Evolutionary conservation across 208 protist species (phyloP).

Genomic region (Trypanosoma mega): DNA sequence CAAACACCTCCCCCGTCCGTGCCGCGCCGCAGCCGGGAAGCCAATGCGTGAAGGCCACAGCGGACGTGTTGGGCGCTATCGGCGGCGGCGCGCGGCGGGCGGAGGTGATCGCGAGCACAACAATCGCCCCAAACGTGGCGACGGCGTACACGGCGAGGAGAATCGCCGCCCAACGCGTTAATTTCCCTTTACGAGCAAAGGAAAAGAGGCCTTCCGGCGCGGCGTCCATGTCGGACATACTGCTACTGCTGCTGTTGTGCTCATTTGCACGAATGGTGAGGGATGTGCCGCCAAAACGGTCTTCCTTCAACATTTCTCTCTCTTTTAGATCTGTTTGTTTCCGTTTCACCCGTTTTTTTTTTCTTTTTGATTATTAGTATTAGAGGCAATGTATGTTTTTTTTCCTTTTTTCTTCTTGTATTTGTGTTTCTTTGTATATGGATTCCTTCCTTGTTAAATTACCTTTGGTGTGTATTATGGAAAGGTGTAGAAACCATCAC

Average conservation of each 20-base stretch:
- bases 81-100: conserved; percentile 17
- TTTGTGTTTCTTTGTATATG: too few relatives aligned
- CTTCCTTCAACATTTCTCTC: too few relatives aligned
- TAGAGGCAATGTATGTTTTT: conserved; percentile 9
- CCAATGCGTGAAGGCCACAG: conserved; percentile 36
- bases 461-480: too few relatives aligned
- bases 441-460: too few relatives aligned
- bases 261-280: too few relatives aligned
- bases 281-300: too few relatives aligned
- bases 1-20: conserved; percentile 12
- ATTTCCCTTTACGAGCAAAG: conserved; percentile 31
- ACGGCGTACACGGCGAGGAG: conserved; percentile 31
- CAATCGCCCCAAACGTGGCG: conserved; percentile 29
- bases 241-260: conserved; percentile 1
- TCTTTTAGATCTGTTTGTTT: too few relatives aligned
- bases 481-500: too few relatives aligned
- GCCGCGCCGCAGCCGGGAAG: conserved; percentile 12
- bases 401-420: conserved; percentile 2
- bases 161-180: conserved; percentile 43
- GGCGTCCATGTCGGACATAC: not conserved
- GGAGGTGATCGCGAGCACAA: conserved; percentile 31
- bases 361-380: not conserved
- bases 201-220: conserved; percentile 27
- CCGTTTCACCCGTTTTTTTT: too few relatives aligned
- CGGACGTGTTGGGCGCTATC: conserved; percentile 8